Evolutionary conservation across 331 rosid species (phyloP), one percentile per base, ranked within the genome.

Genomic region (Acacia pycnantha): DNA sequence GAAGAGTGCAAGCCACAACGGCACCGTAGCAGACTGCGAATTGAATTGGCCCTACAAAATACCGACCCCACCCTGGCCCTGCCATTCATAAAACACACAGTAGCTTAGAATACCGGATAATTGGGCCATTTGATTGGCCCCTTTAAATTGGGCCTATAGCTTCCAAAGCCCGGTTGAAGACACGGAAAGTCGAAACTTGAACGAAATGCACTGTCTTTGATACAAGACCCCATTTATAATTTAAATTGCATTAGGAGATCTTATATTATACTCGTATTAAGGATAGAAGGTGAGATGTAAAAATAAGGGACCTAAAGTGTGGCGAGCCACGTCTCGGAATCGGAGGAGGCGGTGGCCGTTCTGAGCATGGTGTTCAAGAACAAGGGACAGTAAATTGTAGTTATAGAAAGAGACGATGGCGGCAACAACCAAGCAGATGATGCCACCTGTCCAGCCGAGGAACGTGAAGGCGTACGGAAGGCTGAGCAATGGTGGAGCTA

Each of bases 391-490:
- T 22, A 93, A 67, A 76, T 86, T 90, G 90, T 94, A 94, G 0
- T 94, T 89, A 41, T 94, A 92, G 88, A 94, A 94, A 26, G 95
- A 88, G 0, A 90, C 95, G 1, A 88, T 6, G 9, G 92, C 91
- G 50, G 90, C 95, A 66, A 94, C 81, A 0, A 90, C 77, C 73
- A 92, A 75, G 61, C 91, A 78, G 1, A 85, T 7, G 15, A 90
- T 77, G n/a, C 98, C 98, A 66, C 74, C 91, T n/a, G 85, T 65
- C 95, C 98, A 94, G 77, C 97, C 98, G 4, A 94, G 91, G 15
- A 90, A 89, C 0, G 86, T 87, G 76, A 92, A 89, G 0, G 97
- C 97, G 40, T 88, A 94, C 0, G 98, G 98, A 53, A 94, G 91
- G 13, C 98, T 94, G 0, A 94, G 76, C 0, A 92, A 93, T 2